These are phyloP conservation scores for Solanum tarapatanum DNA, from an alignment of 257 asterid species.

Conservation along the genomic window DNA sequence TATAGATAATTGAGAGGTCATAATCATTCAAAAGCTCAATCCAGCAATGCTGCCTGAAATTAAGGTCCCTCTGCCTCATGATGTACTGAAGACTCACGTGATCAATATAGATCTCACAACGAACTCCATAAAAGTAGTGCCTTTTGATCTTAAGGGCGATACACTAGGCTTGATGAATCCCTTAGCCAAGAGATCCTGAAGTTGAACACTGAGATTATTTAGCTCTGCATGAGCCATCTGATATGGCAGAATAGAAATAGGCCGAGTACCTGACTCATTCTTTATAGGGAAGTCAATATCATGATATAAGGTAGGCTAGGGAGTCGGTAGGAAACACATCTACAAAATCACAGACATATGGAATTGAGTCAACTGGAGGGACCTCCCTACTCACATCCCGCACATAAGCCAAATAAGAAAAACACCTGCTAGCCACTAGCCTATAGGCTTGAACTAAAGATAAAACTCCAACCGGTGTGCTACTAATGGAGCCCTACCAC, in stretches of 20 bases:
- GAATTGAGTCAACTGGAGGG: background rate
- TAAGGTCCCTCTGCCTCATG: background rate
- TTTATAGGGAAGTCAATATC: no score
- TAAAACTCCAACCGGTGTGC: background rate
- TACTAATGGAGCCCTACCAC: background rate
- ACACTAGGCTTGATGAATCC: background rate
- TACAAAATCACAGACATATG: no score
- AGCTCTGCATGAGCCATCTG: background rate
- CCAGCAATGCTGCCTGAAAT: background rate
- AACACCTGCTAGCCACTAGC: background rate
- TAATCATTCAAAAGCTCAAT: no score
- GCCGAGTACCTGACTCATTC: background rate
- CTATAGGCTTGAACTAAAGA: background rate
- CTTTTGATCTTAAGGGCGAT: background rate
- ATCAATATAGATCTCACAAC: no score
- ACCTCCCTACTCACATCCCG: background rate
- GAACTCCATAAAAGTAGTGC: background rate
- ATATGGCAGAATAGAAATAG: background rate
- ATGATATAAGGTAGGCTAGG: background rate
- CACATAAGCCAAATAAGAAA: background rate
- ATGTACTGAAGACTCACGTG: background rate
- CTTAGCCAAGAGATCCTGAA: background rate
- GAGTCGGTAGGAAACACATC: background rate
- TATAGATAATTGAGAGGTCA: background rate
- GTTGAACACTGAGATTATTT: background rate